phyloP scores from a whole-genome alignment of 1,284 basidiomycete genomes.

The Apiotrichum gamsii region DNA sequence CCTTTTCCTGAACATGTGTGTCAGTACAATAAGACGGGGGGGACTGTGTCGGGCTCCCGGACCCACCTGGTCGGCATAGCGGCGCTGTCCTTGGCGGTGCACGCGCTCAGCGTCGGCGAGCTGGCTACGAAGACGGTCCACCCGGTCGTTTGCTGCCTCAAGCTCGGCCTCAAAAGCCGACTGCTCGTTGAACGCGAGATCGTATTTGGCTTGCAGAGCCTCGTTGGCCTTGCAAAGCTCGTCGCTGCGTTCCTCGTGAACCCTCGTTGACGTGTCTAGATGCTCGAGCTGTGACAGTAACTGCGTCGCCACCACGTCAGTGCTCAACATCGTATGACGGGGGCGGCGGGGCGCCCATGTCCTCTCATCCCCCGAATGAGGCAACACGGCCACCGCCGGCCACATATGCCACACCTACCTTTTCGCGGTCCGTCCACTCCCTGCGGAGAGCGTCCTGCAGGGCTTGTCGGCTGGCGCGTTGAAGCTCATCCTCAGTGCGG shows the following conservation, averaged over 20 bases:
- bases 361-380: no score
- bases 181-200: slow-evolving; percentile 35
- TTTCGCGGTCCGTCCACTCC: slow-evolving; percentile 33
- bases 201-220: slow-evolving; percentile 22
- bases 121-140: slow-evolving; percentile 30
- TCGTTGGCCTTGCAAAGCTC: slow-evolving; percentile 4
- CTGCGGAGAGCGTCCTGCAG: slow-evolving; percentile 28
- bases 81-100: slow-evolving; percentile 26
- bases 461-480: slow-evolving; percentile 23
- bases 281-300: slow-evolving; percentile 13
- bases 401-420: slow-evolving; percentile 26
- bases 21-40: background rate
- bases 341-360: no score
- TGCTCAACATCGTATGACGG: no score
- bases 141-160: slow-evolving; percentile 32
- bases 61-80: slow-evolving; percentile 40
- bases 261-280: slow-evolving; percentile 5
- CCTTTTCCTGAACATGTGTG: slow-evolving; percentile 27
- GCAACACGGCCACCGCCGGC: no score
- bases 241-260: background rate
- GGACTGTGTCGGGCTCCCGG: background rate
- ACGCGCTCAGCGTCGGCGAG: slow-evolving; percentile 31
- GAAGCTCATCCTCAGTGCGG: slow-evolving; percentile 31
- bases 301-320: slow-evolving; percentile 1
- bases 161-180: slow-evolving; percentile 39